phyloP scores from a whole-genome alignment of 2,329 filamentous ascomycete genomes.

The Gnomoniopsis smithogilvyi region DNA sequence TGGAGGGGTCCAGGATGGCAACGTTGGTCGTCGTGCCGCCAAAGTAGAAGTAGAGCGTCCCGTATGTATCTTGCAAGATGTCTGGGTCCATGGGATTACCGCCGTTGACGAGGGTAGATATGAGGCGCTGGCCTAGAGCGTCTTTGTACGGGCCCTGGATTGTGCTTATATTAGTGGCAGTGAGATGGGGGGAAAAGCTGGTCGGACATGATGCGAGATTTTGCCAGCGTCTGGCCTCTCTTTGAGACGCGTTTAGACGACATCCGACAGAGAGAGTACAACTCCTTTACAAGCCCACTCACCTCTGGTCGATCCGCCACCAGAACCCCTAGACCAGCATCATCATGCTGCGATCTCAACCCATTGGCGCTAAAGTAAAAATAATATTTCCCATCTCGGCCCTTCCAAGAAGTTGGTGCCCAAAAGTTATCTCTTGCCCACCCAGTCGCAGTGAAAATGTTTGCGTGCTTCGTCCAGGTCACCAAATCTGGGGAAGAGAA shows the following conservation, averaged over 20 bases:
- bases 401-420: constrained; percentile 41
- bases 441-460: constrained; percentile 36
- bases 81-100: constrained; percentile 45
- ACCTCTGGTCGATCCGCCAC: constrained; percentile 29
- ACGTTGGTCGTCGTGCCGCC: constrained; percentile 8
- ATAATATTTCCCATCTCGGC: constrained; percentile 40
- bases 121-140: constrained; percentile 35
- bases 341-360: constrained; percentile 32
- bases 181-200: no score
- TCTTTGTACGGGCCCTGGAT: constrained; percentile 37
- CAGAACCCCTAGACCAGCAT: constrained; percentile 39
- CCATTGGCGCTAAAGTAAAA: constrained; percentile 50
- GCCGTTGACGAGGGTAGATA: constrained; percentile 39
- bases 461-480: constrained; percentile 44
- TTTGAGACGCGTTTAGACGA: no score
- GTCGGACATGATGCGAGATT: no score
- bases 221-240: no score
- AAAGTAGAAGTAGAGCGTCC: constrained; percentile 30
- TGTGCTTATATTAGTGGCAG: no score
- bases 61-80: constrained; percentile 38
- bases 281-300: no score
- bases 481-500: constrained; percentile 47
- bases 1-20: constrained; percentile 8
- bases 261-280: no score
- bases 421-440: constrained; percentile 45